Evolutionary conservation across 129 eudicot genomes (phyloP), one percentile per base, ranked within the genome.

Genomic region (Logfia minima): DNA sequence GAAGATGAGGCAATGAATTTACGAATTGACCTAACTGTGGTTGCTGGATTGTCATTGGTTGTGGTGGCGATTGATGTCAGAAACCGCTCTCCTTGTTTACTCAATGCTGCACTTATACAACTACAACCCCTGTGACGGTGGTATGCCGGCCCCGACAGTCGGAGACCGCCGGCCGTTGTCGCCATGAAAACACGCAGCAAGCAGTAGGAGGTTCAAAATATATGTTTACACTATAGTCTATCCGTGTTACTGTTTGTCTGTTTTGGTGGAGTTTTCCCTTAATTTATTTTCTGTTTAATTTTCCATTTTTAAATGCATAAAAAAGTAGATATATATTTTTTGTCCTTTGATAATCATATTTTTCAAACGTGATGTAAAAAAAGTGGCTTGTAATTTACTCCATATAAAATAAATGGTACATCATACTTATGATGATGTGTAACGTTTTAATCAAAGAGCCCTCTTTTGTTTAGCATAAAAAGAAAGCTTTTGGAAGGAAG

Each of bases 1-100:
- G 97, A 84, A 9, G 89, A 88, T 22, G 98, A 92, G 4, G 87
- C 81, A 3, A 88, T 81, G 51, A 90, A 92, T 82, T 86, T 92
- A 52, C 84, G 84, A 70, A 92, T 88, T 45, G 82, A 75, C 39
- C 86, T 79, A n/a, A 65, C 43, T 45, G 86, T 32, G 66, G 81
- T 75, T n/a, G 85, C 73, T 8, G 86, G 83, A 74, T 92, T 90
- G 72, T 70, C 63, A 37, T 79, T 70, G 59, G 81, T 74, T 28
- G 85, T 76, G 58, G 84, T 74, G 81, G 92, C 87, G 74, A 88
- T 41, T 60, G 94, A 81, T 70, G 93, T 81, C 53, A 92, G 79
- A 53, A 92, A 85, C 32, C 88, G 87, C 23, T 88, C 83, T 41
- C 94, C 94, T 75, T 90, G 92, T 75, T 92, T 90, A 67, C 87